Percentiles rank a stretch among this genome's conserved stretches.
These are phyloP conservation scores for Canavalia ensiformis DNA, from an alignment of 306 rosid species.

Conservation along the genomic window DNA sequence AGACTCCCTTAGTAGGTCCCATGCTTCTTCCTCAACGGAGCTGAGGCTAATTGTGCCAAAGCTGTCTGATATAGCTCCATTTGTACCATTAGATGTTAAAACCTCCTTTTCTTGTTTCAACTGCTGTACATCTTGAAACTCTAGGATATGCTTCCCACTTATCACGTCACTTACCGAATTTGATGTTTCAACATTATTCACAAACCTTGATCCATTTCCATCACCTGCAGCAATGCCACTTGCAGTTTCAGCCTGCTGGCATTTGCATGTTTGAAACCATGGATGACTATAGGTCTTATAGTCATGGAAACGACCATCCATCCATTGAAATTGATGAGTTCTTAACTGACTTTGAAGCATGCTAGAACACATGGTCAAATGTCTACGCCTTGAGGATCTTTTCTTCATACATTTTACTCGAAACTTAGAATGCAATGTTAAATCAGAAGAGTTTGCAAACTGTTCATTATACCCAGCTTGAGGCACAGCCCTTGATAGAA, in stretches of 20 bases:
- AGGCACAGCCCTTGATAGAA: slow-evolving; percentile 58
- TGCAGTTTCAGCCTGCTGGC: slow-evolving; percentile 63
- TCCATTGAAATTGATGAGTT: slow-evolving; percentile 46
- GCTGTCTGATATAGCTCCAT: slow-evolving; percentile 59
- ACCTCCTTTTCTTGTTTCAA: slow-evolving; percentile 61
- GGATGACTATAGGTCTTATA: slow-evolving; percentile 31
- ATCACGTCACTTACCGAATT: slow-evolving; percentile 49
- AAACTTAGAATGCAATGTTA: slow-evolving; percentile 38
- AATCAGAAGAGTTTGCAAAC: slow-evolving; percentile 44
- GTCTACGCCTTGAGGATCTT: slow-evolving; percentile 50
- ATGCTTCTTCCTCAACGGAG: slow-evolving; percentile 82
- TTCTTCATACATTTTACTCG: slow-evolving; percentile 54
- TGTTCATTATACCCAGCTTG: slow-evolving; percentile 50
- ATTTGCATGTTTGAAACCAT: slow-evolving; percentile 62
- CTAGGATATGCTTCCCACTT: slow-evolving; percentile 50
- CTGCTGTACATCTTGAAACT: slow-evolving; percentile 65
- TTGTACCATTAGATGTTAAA: slow-evolving; percentile 54
- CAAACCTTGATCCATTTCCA: slow-evolving; percentile 63
- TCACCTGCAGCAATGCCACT: slow-evolving; percentile 57
- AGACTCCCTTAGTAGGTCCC: slow-evolving; percentile 83
- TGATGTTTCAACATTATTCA: slow-evolving; percentile 56
- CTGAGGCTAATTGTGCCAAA: slow-evolving; percentile 49
- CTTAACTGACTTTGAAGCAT: slow-evolving; percentile 42
- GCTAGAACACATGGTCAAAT: slow-evolving; percentile 51
- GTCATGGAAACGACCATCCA: slow-evolving; percentile 44